Evolutionary conservation across 495 filamentous ascomycete species (phyloP).

Genomic region (Hyaloscypha hepaticicola): DNA sequence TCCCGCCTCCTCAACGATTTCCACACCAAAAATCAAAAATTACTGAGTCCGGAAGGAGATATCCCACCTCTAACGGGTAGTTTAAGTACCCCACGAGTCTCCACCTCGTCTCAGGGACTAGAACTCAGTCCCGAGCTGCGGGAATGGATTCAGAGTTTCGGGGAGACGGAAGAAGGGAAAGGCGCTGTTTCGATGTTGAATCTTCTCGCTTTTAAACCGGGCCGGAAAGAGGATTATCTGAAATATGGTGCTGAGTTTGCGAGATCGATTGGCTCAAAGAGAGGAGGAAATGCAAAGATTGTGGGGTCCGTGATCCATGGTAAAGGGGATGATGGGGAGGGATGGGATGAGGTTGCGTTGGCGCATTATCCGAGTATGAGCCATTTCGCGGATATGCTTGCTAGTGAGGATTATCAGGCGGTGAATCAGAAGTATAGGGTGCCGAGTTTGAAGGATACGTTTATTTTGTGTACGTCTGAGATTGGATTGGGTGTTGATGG

Average conservation of each 20-base stretch:
- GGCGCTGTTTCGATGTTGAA: conserved; percentile 68
- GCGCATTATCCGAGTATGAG: conserved; percentile 64
- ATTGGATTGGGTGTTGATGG: conserved; percentile 37
- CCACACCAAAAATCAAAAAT: conserved; percentile 41
- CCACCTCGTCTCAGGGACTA: conserved; percentile 48
- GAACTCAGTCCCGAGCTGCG: conserved; percentile 53
- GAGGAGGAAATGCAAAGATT: conserved; percentile 61
- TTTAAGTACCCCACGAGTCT: conserved; percentile 32
- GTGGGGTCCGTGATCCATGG: conserved; percentile 56
- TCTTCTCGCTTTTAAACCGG: conserved; percentile 58
- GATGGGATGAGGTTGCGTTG: conserved; percentile 55
- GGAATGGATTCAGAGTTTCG: conserved; percentile 45
- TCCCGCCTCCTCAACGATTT: conserved; percentile 49
- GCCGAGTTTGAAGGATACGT: conserved; percentile 60
- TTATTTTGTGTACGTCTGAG: conserved; percentile 61
- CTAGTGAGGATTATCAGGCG: conserved; percentile 60
- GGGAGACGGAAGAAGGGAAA: conserved; percentile 30
- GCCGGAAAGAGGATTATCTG: conserved; percentile 53
- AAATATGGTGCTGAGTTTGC: conserved; percentile 58
- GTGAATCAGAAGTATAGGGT: conserved; percentile 57
- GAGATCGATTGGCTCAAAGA: conserved; percentile 46
- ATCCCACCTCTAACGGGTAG: conserved; percentile 42
- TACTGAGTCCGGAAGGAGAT: conserved; percentile 42
- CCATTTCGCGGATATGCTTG: conserved; percentile 67
- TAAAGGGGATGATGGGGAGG: conserved; percentile 7